Conservation (phyloP, 257 asterid genomes). For the Petunia axillaris region DNA sequence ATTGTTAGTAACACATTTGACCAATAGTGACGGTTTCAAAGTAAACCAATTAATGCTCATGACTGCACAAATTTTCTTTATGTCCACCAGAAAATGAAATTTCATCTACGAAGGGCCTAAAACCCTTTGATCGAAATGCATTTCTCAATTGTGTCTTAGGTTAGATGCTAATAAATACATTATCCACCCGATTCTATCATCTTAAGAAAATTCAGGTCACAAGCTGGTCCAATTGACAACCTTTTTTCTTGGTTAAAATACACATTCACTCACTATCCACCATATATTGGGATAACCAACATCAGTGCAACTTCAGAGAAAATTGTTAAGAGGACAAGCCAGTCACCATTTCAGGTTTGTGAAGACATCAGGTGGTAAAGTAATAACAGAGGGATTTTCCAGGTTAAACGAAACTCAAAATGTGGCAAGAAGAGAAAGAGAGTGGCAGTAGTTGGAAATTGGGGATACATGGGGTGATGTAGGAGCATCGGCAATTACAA, state of each 20-base stretch:
- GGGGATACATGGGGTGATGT: background rate
- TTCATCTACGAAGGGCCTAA: background rate
- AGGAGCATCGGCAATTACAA: conserved; percentile 19
- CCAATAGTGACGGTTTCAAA: background rate
- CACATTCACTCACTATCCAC: background rate
- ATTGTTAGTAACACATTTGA: background rate
- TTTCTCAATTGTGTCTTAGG: background rate
- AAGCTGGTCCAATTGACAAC: conserved; percentile 1
- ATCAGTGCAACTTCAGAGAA: background rate
- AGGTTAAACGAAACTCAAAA: conserved; percentile 21
- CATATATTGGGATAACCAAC: conserved; percentile 5
- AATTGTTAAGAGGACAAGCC: background rate
- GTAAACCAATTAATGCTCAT: conserved; percentile 9
- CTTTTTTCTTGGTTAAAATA: conserved; percentile 9
- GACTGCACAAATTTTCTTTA: background rate
- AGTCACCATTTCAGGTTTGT: background rate
- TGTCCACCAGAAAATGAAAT: background rate
- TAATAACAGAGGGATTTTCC: conserved; percentile 4
- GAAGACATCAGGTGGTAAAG: background rate
- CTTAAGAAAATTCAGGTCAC: background rate
- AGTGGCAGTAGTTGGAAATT: conserved; percentile 3
- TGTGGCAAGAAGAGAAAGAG: background rate
- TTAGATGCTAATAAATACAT: conserved; percentile 1
- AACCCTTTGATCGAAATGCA: background rate
- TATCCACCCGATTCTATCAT: background rate